A percentile compares a stretch with the other conserved stretches of the same genome.
phyloP scores from a whole-genome alignment of 768 basidiomycete genomes.

The Lactarius sp. region DNA sequence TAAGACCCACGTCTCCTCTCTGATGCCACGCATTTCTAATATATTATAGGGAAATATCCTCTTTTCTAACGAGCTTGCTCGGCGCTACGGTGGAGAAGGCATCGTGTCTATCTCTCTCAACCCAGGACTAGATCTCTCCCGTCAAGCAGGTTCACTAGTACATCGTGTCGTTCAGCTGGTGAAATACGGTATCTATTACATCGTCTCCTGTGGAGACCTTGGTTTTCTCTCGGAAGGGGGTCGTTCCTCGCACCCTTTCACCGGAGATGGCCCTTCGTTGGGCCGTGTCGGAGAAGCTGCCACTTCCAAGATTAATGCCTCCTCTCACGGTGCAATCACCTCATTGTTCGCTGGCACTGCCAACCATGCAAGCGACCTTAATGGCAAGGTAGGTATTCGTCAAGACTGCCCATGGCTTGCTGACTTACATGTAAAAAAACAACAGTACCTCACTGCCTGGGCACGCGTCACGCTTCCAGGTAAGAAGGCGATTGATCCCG shows the following conservation, averaged over 20 bases:
- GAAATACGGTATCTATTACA: neutral
- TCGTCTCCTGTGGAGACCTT: constrained; percentile 1
- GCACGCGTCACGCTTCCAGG: constrained; percentile 7
- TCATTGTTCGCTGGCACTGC: constrained; percentile 1
- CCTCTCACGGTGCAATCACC: neutral
- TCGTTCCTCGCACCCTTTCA: too few species aligned
- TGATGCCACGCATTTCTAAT: neutral
- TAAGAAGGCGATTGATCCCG: neutral
- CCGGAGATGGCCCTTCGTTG: too few species aligned
- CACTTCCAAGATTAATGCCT: neutral
- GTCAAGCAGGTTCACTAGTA: neutral
- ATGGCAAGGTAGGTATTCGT: neutral
- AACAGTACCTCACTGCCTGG: constrained; percentile 3
- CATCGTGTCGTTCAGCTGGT: neutral
- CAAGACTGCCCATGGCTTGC: neutral
- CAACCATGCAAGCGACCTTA: neutral
- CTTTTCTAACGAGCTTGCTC: constrained; percentile 29
- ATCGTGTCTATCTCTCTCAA: constrained; percentile 26
- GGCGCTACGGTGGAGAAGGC: constrained; percentile 26
- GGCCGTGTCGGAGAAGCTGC: neutral
- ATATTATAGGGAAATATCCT: constrained; percentile 28
- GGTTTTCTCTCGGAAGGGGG: neutral
- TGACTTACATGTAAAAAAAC: neutral
- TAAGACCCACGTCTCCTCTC: neutral
- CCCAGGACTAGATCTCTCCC: constrained; percentile 5